Evolutionary conservation across 129 eudicot species (phyloP), one percentile per base, ranked within the genome.

Genomic region (Helichrysum umbraculigerum): DNA sequence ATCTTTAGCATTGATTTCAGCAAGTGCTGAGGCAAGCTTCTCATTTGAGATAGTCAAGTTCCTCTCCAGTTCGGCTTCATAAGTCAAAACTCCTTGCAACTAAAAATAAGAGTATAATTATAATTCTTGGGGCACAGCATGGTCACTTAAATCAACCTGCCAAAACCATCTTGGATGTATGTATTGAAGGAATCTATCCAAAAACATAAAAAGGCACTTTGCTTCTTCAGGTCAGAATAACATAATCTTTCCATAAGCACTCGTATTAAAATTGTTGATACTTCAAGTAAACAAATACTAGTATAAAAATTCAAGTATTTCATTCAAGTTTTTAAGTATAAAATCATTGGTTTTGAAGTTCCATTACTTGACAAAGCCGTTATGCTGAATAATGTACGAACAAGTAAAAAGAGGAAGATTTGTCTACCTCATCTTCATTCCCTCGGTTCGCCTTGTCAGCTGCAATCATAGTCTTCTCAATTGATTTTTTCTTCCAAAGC

Each of bases 401-500:
- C 20, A 61, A 25, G 34, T 61, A 61, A 28, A 1, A 30, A 61
- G 33, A 61, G 37, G 34, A 61, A 61, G 67, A 30, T 79, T 79
- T 51, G 71, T 73, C 70, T 80, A 83, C 87, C 90, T 91, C 91
- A 44, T 86, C 87, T 80, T 82, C 88, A 50, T 83, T 70, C 74
- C 82, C 88, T 70, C 66, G 57, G 74, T 79, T 80, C 12, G 82
- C 68, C 73, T 81, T 88, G 66, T 91, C 88, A 35, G 88, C 71
- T 47, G 81, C 68, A 58, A 65, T 42, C 74, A 81, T 78, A 17
- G 87, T 84, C 84, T 86, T 86, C 76, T 86, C 94, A 2, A 86
- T 73, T 52, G 97, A 88, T 66, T 68, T 91, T 86, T 83, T 86
- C 86, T 88, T 91, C 97, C 97, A 88, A 71, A 75, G 85, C 94